A percentile compares a stretch with the other conserved stretches of the same genome.
Evolutionary conservation across 805 yeast genomes (phyloP).

Genomic region (Lachancea sp.): DNA sequence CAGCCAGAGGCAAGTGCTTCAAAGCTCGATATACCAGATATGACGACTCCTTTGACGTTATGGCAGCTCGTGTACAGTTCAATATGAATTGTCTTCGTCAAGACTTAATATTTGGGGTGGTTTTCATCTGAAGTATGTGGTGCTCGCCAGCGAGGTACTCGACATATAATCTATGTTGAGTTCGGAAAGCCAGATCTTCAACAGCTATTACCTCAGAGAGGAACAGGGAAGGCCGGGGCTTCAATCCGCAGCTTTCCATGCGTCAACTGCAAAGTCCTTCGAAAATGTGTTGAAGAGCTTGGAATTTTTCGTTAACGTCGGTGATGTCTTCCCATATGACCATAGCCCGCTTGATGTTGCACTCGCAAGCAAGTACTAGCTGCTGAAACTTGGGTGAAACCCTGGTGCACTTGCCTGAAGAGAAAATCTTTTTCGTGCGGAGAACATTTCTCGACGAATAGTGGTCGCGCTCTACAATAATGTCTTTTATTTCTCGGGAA

Average conservation of each 20-base stretch:
- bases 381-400: slow-evolving; percentile 16
- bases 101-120: too few relatives aligned
- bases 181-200: too few relatives aligned
- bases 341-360: slow-evolving; percentile 20
- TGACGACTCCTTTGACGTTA: neutral
- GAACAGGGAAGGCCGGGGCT: neutral
- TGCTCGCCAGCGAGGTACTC: slow-evolving; percentile 2
- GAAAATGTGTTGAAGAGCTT: slow-evolving; percentile 7
- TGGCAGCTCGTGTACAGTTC: neutral
- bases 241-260: neutral
- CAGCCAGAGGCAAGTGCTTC: neutral
- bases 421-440: slow-evolving; percentile 25
- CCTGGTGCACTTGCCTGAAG: slow-evolving; percentile 24
- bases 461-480: slow-evolving; percentile 22
- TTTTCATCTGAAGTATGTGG: neutral
- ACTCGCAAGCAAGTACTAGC: slow-evolving; percentile 20
- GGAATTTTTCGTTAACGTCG: slow-evolving; percentile 11
- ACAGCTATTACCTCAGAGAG: too few relatives aligned
- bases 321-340: slow-evolving; percentile 17
- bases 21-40: neutral
- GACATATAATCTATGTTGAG: neutral
- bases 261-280: slow-evolving; percentile 1
- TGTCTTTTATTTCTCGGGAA: slow-evolving; percentile 35
- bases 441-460: slow-evolving; percentile 16
- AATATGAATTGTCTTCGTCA: too few relatives aligned